Conservation (phyloP, 495 filamentous ascomycete species). For the Barbatosphaeria neglecta region DNA sequence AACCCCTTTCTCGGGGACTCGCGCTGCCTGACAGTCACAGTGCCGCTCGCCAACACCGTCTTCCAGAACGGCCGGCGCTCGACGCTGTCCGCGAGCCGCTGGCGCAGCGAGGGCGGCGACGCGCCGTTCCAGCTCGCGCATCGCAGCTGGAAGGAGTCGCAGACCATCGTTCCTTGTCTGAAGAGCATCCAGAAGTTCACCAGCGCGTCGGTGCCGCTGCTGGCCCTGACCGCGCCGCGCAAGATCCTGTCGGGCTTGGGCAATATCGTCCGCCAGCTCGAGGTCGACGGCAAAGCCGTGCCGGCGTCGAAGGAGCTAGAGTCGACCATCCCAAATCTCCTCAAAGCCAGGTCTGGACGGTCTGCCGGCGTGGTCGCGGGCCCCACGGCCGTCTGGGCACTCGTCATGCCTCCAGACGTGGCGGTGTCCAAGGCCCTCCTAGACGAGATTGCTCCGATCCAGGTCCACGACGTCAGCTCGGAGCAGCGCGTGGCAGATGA, state of each 20-base stretch:
- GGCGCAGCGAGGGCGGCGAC: slow-evolving; percentile 24
- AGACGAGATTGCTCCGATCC: slow-evolving; percentile 2
- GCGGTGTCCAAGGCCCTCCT: slow-evolving; percentile 4
- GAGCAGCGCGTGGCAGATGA: slow-evolving; percentile 3
- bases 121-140: slow-evolving; percentile 6
- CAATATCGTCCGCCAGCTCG: slow-evolving; percentile 66
- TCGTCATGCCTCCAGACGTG: slow-evolving; percentile 41
- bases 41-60: slow-evolving; percentile 67
- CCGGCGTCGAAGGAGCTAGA: slow-evolving; percentile 75
- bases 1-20: slow-evolving; percentile 8
- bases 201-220: slow-evolving; percentile 36
- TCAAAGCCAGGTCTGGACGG: slow-evolving; percentile 25
- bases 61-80: slow-evolving; percentile 58
- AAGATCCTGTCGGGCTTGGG: slow-evolving; percentile 59
- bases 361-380: slow-evolving; percentile 15
- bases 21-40: slow-evolving; percentile 19
- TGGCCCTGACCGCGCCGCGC: slow-evolving; percentile 53
- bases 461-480: slow-evolving; percentile 1
- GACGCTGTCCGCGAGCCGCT: slow-evolving; percentile 48
- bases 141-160: slow-evolving; percentile 12
- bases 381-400: slow-evolving; percentile 63
- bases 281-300: slow-evolving; percentile 34
- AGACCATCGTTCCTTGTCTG: slow-evolving; percentile 9
- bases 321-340: slow-evolving; percentile 45
- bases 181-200: slow-evolving; percentile 4